These are phyloP conservation scores for Magnaporthiopsis poae DNA, from an alignment of 2,329 filamentous ascomycete species.

Conservation along the genomic window DNA sequence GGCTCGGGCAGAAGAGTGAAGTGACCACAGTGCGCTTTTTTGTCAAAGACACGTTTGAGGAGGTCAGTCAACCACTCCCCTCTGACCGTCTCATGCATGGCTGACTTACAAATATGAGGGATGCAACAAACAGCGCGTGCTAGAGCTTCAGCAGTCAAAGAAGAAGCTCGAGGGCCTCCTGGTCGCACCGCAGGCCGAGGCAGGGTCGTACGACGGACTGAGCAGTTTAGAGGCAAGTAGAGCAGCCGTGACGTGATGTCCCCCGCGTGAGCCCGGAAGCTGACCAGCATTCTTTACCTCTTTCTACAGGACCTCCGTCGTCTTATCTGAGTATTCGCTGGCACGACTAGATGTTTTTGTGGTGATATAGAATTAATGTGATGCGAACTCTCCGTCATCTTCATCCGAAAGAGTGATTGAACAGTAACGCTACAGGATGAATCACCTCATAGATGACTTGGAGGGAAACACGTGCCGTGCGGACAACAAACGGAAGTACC, in stretches of 20 bases:
- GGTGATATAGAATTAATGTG: neutral
- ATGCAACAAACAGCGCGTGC: conserved; percentile 9
- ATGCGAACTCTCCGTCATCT: neutral
- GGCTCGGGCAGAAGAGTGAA: conserved; percentile 18
- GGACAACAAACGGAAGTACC: neutral
- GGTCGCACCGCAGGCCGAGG: conserved; percentile 2
- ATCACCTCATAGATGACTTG: neutral
- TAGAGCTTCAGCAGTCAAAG: conserved; percentile 13
- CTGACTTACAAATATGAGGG: too few species aligned
- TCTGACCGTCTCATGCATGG: too few species aligned
- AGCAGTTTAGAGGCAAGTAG: neutral
- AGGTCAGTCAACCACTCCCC: conserved; percentile 12
- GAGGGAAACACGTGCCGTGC: too few species aligned
- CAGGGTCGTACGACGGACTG: neutral
- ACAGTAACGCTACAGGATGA: neutral
- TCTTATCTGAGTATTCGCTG: neutral
- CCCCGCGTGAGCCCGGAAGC: neutral
- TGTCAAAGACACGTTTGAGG: conserved; percentile 19
- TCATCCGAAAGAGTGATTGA: neutral
- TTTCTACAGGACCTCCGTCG: neutral
- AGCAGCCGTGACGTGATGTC: neutral
- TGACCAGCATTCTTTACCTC: neutral
- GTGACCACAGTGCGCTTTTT: conserved; percentile 21
- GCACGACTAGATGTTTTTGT: too few species aligned
- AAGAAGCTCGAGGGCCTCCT: conserved; percentile 12